Evolutionary conservation across 371 early-diverging fungal species (phyloP).

Genomic region (Chytridium lagenaria): DNA sequence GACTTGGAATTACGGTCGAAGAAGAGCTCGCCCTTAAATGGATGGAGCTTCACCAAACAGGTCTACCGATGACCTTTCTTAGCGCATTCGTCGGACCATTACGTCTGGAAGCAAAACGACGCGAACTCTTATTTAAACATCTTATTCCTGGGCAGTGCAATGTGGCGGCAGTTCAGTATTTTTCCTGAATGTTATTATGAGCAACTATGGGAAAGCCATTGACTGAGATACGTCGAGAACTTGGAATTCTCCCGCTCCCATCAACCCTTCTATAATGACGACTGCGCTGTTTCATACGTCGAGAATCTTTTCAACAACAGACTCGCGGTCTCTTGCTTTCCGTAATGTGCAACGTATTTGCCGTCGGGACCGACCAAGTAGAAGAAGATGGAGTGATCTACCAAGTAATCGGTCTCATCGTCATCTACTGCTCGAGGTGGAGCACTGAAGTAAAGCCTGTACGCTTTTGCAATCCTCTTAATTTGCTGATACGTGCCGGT

Average conservation of each 20-base stretch:
- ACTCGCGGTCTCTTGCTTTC: conserved; percentile 56
- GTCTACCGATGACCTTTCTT: conserved; percentile 87
- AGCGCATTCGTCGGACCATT: conserved; percentile 84
- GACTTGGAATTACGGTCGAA: conserved; percentile 83
- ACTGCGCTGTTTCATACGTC: not conserved
- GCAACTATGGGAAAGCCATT: conserved; percentile 80
- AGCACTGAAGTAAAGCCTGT: conserved; percentile 90
- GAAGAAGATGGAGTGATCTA: conserved; percentile 98
- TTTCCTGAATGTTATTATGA: conserved; percentile 90
- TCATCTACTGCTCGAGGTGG: conserved; percentile 78
- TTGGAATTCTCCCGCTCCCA: too few relatives aligned
- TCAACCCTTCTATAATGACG: too few relatives aligned
- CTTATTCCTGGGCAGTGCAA: conserved; percentile 96
- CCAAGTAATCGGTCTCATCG: conserved; percentile 91
- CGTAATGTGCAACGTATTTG: conserved; percentile 88
- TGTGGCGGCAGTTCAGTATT: conserved; percentile 73
- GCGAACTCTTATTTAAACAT: conserved; percentile 64
- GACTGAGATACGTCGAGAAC: too few relatives aligned
- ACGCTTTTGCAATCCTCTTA: conserved; percentile 83
- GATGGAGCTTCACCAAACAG: conserved; percentile 88
- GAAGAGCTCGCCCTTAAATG: conserved; percentile 94
- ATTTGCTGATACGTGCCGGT: conserved; percentile 89
- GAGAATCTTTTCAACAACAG: conserved; percentile 48
- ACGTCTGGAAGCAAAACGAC: conserved; percentile 64
- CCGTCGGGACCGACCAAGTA: conserved; percentile 95